Base-by-base conservation (phyloP, 805 yeast genomes). In the Danielia oregonensis region DNA sequence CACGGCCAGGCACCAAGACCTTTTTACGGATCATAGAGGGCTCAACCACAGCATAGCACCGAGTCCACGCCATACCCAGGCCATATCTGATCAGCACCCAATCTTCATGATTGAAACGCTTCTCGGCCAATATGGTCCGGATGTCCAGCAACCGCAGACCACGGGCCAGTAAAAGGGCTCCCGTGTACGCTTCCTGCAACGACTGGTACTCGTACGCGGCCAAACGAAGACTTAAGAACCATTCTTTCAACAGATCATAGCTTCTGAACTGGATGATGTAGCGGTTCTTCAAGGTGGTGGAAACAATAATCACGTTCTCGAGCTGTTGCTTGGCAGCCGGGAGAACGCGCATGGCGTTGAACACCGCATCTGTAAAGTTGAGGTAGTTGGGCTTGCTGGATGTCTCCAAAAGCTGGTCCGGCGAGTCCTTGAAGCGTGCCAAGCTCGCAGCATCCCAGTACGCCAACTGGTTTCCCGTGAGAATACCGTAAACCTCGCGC, bases 31-130 rank as follows among this genome's bases (percentile, higher is more conserved):
- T 53, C 24, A 65, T 44, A 49, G 88, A 65, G 46, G 89, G 89
- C 46, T 84, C 85, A 37, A 91, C 75, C 8, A 89, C 96, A 3
- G 95, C 91, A 65, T 76, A 93, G 54, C 96, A 91, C 39, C 95
- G 74, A 54, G 82, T 85, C 97, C 97, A 93, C 1, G 97, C 96
- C 95, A 87, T 86, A 16, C 98, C 98, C 7, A 93, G 76, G 13
- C 98, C 97, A 59, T 91, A 93, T 45, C 97, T 72, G 12, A 93
- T 95, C 55, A 88, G 76, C 27, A 84, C 88, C 97, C 96, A 91
- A 51, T 89, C 96, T 58, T 86, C 96, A 53, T 87, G 93, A 39
- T 76, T 78, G 55, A 79, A 85, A 52, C 91, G 82, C 13, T 93
- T 82, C 44, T 85, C 95, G 1, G 95, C 82, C 38, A 93, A 68